Evolutionary conservation across 176 grass and related monocot species (phyloP).

Genomic region (Oryza brachyantha): DNA sequence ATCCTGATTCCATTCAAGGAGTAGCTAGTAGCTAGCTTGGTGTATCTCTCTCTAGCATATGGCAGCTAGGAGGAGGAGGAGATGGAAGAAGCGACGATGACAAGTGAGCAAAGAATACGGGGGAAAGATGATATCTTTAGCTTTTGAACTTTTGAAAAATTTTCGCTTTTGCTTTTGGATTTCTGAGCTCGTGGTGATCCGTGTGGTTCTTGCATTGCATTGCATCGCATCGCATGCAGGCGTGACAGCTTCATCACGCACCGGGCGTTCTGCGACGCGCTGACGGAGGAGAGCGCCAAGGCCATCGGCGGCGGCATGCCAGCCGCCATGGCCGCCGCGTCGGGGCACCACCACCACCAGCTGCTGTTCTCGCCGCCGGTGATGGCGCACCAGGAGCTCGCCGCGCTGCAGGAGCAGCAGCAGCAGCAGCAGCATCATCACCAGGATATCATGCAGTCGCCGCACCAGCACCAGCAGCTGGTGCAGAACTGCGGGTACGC

Average conservation of each 20-base stretch:
- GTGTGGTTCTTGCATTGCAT: background rate
- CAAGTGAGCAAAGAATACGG: conserved; percentile 14
- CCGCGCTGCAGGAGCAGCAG: conserved; percentile 26
- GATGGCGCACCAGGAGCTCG: conserved; percentile 36
- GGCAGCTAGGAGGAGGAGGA: background rate
- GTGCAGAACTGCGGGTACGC: conserved; percentile 39
- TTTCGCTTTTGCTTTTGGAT: conserved; percentile 6
- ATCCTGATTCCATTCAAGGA: background rate
- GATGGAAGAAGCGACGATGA: conserved; percentile 16
- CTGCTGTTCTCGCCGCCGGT: conserved; percentile 45
- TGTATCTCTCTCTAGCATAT: conserved; percentile 8
- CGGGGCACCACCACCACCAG: conserved; percentile 32
- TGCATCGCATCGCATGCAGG: conserved; percentile 52
- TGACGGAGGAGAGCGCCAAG: conserved; percentile 88
- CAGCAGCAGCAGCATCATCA: conserved; percentile 15
- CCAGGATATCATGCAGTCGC: conserved; percentile 35
- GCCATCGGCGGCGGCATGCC: conserved; percentile 36
- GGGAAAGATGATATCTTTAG: background rate
- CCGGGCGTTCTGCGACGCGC: conserved; percentile 98
- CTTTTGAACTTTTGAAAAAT: background rate
- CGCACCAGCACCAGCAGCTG: background rate
- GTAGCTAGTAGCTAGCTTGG: background rate
- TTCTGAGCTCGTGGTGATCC: background rate
- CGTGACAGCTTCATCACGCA: conserved; percentile 99
- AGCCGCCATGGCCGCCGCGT: background rate